Percentiles rank a stretch among this genome's conserved stretches.
Evolutionary conservation across 805 yeast species (phyloP).

Genomic region (Tetrapisispora namnaoensis): DNA sequence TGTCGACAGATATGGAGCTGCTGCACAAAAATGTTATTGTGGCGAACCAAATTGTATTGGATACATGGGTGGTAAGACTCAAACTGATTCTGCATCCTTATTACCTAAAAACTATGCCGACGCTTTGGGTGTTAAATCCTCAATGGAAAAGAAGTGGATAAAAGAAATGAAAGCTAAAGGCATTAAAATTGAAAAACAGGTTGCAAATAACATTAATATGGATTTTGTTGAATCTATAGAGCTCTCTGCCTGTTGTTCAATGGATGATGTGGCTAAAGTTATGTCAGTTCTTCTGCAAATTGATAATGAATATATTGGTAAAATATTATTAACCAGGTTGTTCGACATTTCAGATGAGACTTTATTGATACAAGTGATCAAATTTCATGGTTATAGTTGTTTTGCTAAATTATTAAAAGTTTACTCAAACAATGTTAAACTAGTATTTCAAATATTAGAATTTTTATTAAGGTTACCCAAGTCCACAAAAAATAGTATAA

Average conservation of each 20-base stretch:
- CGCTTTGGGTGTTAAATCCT: conserved; percentile 67
- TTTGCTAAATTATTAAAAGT: conserved; percentile 47
- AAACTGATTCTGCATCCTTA: conserved; percentile 79
- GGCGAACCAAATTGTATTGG: conserved; percentile 90
- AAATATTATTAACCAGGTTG: conserved; percentile 57
- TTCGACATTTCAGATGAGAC: conserved; percentile 37
- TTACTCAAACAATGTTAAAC: conserved; percentile 31
- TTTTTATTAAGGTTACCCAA: conserved; percentile 58
- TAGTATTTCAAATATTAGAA: conserved; percentile 33
- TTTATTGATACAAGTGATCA: conserved; percentile 51
- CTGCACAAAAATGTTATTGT: conserved; percentile 89
- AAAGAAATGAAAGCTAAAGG: conserved; percentile 44
- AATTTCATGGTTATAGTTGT: conserved; percentile 81
- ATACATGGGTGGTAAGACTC: conserved; percentile 92
- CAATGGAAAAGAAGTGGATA: conserved; percentile 64
- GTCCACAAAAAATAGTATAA: conserved; percentile 68
- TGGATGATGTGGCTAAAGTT: conserved; percentile 62
- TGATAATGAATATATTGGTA: conserved; percentile 55
- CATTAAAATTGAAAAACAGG: conserved; percentile 33
- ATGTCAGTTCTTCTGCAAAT: conserved; percentile 75
- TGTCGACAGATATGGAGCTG: conserved; percentile 93
- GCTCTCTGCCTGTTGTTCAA: conserved; percentile 37
- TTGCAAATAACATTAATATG: conserved; percentile 50
- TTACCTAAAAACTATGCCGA: conserved; percentile 77
- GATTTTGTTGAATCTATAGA: conserved; percentile 54